A percentile compares a stretch with the other conserved stretches of the same genome.
Evolutionary conservation across 495 filamentous ascomycete species (phyloP).

Genomic region (Coniosporium apollinis): DNA sequence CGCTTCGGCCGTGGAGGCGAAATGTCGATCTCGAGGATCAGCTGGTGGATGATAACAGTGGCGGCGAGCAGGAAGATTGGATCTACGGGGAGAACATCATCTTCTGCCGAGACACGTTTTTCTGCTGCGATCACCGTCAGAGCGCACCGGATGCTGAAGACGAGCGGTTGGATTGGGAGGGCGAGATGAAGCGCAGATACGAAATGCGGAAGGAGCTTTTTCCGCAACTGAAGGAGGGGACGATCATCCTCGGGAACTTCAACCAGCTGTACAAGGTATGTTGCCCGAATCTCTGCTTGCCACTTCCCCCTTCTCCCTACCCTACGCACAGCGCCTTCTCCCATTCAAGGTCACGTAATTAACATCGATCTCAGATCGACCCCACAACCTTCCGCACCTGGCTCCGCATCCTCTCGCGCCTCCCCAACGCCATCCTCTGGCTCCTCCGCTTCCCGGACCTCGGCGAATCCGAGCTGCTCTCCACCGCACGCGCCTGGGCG

Average conservation of each 20-base stretch:
- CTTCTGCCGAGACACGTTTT: conserved; percentile 89
- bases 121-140: conserved; percentile 95
- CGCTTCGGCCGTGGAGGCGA: conserved; percentile 57
- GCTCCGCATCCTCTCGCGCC: conserved; percentile 77
- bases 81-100: conserved; percentile 96
- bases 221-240: conserved; percentile 63
- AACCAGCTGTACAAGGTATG: conserved; percentile 97
- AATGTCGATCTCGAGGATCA: conserved; percentile 61
- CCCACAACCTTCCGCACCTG: conserved; percentile 93
- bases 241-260: conserved; percentile 92
- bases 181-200: conserved; percentile 75
- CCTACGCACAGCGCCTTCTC: conserved; percentile 2
- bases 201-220: conserved; percentile 91
- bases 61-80: conserved; percentile 55
- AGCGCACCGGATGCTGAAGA: conserved; percentile 66
- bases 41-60: conserved; percentile 48
- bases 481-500: conserved; percentile 70
- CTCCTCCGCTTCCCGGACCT: conserved; percentile 90
- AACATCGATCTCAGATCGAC: conserved; percentile 52
- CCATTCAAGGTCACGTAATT: neutral
- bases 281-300: too few relatives aligned
- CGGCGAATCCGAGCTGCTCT: conserved; percentile 68
- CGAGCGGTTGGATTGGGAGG: conserved; percentile 54
- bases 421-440: conserved; percentile 87
- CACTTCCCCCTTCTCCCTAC: neutral